Conservation (phyloP, 2,329 filamentous ascomycete species). For the Arthrobotrys iridis region DNA sequence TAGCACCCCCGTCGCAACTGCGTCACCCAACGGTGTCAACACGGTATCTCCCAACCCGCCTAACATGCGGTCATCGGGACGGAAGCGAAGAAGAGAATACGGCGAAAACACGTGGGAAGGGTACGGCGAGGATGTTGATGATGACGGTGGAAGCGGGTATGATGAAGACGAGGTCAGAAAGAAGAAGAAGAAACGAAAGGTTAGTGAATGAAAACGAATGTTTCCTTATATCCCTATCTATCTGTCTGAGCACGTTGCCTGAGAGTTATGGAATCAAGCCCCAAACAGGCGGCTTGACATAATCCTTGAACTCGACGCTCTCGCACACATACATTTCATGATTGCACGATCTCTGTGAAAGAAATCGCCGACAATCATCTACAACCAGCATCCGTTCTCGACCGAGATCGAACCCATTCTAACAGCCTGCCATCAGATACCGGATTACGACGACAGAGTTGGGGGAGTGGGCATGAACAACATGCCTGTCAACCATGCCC, state of each 20-base stretch:
- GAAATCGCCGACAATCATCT: conserved; percentile 6
- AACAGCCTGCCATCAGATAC: conserved; percentile 43
- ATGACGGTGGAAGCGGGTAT: conserved; percentile 63
- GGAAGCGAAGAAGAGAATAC: conserved; percentile 49
- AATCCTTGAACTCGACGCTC: conserved; percentile 28
- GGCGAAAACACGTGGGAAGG: conserved; percentile 58
- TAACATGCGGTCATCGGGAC: conserved; percentile 39
- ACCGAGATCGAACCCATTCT: conserved; percentile 33
- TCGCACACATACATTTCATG: not conserved
- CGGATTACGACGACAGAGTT: conserved; percentile 51
- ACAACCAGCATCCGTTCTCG: not conserved
- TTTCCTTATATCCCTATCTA: conserved; percentile 13
- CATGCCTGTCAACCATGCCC: conserved; percentile 49
- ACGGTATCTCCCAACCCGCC: conserved; percentile 51
- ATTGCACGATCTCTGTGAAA: conserved; percentile 14
- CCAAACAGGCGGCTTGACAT: conserved; percentile 36
- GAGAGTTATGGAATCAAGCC: conserved; percentile 51
- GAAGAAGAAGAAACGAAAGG: conserved; percentile 56
- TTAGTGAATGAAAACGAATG: conserved; percentile 25
- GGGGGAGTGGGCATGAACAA: conserved; percentile 51
- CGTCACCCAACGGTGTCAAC: conserved; percentile 44
- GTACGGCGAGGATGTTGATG: conserved; percentile 64
- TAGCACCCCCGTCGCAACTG: conserved; percentile 33
- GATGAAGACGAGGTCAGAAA: conserved; percentile 61
- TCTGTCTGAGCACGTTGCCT: conserved; percentile 43